Percentiles rank a stretch among this genome's conserved stretches.
These are phyloP conservation scores for Sordaria brevicollis DNA, from an alignment of 495 filamentous ascomycete species.

Conservation along the genomic window DNA sequence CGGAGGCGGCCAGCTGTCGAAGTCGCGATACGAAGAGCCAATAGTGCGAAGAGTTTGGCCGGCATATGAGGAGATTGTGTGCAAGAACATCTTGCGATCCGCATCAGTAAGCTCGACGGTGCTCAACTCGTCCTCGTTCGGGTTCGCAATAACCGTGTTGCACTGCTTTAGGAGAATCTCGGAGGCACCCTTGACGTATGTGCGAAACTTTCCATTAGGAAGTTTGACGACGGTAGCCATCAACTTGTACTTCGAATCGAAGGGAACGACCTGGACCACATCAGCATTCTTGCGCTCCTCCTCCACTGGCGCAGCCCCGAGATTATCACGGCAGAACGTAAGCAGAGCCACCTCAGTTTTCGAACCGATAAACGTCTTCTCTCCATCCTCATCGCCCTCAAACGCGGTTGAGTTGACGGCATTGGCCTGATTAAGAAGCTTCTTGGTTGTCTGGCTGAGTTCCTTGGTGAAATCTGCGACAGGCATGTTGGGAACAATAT, in stretches of 20 bases:
- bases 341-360: slow-evolving; percentile 85
- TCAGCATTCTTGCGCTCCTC: slow-evolving; percentile 63
- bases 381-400: slow-evolving; percentile 71
- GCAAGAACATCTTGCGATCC: slow-evolving; percentile 47
- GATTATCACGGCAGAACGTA: slow-evolving; percentile 58
- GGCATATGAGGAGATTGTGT: slow-evolving; percentile 68
- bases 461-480: slow-evolving; percentile 24
- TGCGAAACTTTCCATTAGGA: slow-evolving; percentile 51
- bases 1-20: slow-evolving; percentile 78
- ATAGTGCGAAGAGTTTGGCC: slow-evolving; percentile 79
- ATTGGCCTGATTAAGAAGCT: slow-evolving; percentile 62
- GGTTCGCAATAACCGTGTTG: slow-evolving; percentile 55
- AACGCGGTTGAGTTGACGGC: slow-evolving; percentile 83
- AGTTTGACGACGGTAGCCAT: slow-evolving; percentile 71
- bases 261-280: slow-evolving; percentile 66
- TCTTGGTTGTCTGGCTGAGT: slow-evolving; percentile 48
- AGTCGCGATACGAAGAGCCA: slow-evolving; percentile 78
- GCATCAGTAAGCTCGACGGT: slow-evolving; percentile 44
- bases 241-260: slow-evolving; percentile 78
- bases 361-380: slow-evolving; percentile 67
- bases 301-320: slow-evolving; percentile 59
- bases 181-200: slow-evolving; percentile 79
- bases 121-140: slow-evolving; percentile 44
- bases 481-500: slow-evolving; percentile 22
- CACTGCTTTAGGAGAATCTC: slow-evolving; percentile 72